These are phyloP conservation scores for Alectoria sarmentosa DNA, from an alignment of 495 filamentous ascomycete species.

Conservation along the genomic window DNA sequence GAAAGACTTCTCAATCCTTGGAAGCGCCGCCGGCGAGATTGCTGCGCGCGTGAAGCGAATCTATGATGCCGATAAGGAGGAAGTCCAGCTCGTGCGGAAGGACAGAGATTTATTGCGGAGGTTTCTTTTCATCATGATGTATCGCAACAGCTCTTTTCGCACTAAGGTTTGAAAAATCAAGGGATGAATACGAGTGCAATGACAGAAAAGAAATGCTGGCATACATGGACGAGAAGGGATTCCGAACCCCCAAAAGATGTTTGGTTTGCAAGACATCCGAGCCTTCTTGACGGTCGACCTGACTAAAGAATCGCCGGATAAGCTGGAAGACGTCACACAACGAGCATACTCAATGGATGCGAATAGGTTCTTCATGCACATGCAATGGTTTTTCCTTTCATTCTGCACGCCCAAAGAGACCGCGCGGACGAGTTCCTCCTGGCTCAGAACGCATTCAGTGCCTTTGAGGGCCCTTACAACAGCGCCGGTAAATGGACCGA, in stretches of 20 bases:
- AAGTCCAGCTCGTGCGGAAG: conserved; percentile 33
- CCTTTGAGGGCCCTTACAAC: conserved; percentile 43
- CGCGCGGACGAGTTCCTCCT: conserved; percentile 45
- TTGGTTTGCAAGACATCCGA: conserved; percentile 45
- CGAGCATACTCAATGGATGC: conserved; percentile 40
- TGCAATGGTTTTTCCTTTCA: conserved; percentile 36
- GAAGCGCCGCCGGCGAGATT: conserved; percentile 29
- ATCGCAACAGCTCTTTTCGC: conserved; percentile 35
- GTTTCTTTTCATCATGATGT: conserved; percentile 50
- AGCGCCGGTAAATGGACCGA: conserved; percentile 27
- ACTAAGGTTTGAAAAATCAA: conserved; percentile 27
- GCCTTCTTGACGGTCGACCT: conserved; percentile 42
- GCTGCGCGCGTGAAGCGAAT: conserved; percentile 30
- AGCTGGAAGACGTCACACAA: conserved; percentile 30
- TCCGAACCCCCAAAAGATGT: conserved; percentile 42
- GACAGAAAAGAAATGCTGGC: conserved; percentile 34
- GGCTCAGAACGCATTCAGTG: conserved; percentile 39
- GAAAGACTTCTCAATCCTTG: conserved; percentile 33
- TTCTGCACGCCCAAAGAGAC: conserved; percentile 37
- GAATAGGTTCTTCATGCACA: conserved; percentile 36
- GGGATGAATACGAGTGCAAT: conserved; percentile 33
- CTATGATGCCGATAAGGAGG: conserved; percentile 20
- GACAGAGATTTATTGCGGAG: conserved; percentile 40
- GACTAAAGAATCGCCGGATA: conserved; percentile 31
- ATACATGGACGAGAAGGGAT: conserved; percentile 41